Percentiles rank a stretch among this genome's conserved stretches.
phyloP scores from a whole-genome alignment of 2,329 filamentous ascomycete species.

The Arachnomyces sp. region DNA sequence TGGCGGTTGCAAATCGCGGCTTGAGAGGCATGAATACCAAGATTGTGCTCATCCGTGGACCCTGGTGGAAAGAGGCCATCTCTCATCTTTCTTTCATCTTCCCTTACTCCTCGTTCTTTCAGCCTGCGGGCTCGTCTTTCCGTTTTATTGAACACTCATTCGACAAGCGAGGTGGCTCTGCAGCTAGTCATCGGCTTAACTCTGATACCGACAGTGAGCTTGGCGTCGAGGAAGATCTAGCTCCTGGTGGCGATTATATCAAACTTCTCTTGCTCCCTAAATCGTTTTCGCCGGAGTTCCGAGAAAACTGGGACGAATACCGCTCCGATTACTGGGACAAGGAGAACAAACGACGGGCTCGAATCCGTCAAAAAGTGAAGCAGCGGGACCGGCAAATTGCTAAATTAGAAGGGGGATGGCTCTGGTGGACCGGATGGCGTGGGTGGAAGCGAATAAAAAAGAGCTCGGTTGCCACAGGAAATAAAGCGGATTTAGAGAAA shows the following conservation, averaged over 20 bases:
- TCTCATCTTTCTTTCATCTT: conserved; percentile 69
- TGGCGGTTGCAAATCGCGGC: conserved; percentile 80
- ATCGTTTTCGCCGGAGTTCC: conserved; percentile 86
- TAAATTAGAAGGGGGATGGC: conserved; percentile 61
- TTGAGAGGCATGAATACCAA: conserved; percentile 92
- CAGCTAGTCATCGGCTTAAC: conserved; percentile 25
- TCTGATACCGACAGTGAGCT: conserved; percentile 58
- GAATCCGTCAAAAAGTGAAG: conserved; percentile 63
- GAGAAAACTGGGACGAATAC: conserved; percentile 96
- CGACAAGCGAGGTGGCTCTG: conserved; percentile 31
- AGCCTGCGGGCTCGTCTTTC: conserved; percentile 60
- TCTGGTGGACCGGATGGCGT: conserved; percentile 80
- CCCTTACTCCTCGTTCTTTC: conserved; percentile 63
- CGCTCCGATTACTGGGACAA: conserved; percentile 93
- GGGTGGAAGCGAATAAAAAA: conserved; percentile 28
- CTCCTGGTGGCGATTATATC: conserved; percentile 82
- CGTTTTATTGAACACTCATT: conserved; percentile 62
- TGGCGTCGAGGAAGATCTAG: conserved; percentile 79
- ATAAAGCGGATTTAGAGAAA: conserved; percentile 18
- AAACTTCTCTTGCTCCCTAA: conserved; percentile 87
- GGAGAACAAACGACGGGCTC: conserved; percentile 80
- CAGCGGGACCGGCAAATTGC: conserved; percentile 58
- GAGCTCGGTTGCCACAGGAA: conserved; percentile 10
- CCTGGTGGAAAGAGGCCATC: conserved; percentile 71
- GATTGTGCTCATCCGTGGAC: conserved; percentile 76